Percentiles rank a stretch among this genome's conserved stretches.
phyloP scores from a whole-genome alignment of 2,329 filamentous ascomycete genomes.

The Monosporascus sp. region DNA sequence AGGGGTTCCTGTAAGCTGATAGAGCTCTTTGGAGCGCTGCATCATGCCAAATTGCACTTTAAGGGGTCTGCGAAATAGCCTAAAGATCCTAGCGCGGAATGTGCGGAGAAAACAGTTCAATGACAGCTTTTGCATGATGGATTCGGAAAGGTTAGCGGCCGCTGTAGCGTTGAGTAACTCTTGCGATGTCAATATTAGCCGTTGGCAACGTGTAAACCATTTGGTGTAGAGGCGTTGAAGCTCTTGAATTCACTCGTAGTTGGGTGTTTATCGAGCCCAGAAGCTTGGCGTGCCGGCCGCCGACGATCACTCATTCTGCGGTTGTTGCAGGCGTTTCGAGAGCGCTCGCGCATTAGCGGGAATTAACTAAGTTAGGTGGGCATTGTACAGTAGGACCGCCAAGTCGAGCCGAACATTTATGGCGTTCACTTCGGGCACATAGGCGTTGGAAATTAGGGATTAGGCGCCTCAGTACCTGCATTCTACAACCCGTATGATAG shows the following conservation, averaged over 20 bases:
- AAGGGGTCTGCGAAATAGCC: constrained; percentile 31
- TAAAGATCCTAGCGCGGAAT: neutral
- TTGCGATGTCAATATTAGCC: too few species aligned
- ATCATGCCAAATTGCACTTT: constrained; percentile 35
- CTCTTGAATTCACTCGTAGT: too few species aligned
- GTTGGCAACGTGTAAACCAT: too few species aligned
- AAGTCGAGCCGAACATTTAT: neutral
- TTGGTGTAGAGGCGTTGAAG: too few species aligned
- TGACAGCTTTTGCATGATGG: neutral
- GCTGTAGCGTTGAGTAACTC: too few species aligned
- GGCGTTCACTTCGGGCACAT: neutral
- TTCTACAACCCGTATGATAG: too few species aligned
- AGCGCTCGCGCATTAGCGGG: neutral
- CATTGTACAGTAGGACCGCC: neutral
- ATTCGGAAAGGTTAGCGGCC: too few species aligned
- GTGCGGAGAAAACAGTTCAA: constrained; percentile 4
- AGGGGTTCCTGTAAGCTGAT: constrained; percentile 27
- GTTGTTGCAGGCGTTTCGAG: neutral
- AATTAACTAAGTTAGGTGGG: neutral
- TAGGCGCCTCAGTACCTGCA: too few species aligned
- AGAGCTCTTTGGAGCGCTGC: constrained; percentile 29
- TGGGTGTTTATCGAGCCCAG: neutral
- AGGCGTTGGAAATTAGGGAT: neutral
- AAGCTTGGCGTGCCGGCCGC: too few species aligned
- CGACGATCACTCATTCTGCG: neutral